Base-by-base conservation (phyloP, 2,329 filamentous ascomycete genomes). In the Chaetomium sp. region DNA sequence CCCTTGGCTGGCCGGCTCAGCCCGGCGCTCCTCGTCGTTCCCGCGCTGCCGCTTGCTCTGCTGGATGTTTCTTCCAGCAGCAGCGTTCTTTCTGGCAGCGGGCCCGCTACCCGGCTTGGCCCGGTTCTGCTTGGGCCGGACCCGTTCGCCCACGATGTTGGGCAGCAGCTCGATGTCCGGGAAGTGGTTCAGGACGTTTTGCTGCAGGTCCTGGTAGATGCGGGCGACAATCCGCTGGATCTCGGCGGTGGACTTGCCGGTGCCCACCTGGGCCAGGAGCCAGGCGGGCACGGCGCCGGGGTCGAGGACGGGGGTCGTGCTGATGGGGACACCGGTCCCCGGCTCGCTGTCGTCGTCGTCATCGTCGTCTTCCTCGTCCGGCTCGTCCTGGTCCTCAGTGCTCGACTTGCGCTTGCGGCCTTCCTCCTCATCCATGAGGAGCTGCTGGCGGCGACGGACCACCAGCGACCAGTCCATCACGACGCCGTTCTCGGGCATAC, bases 381-480 rank as follows among this genome's bases (percentile, higher is more conserved):
- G 13, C 8, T 31, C 58, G 27, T 50, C 51, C 8, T 12, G 13
- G 9, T 13, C 16, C 13, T 35, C 9, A n/a, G 12, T 12, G 31
- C 23, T 31, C 16, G 19, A 5, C 50, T 63, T 54, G 33, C 56
- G 35, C 56, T 59, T 42, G 8, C 33, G 47, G 13, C 23, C 12
- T 6, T 33, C 47, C 13, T 33, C 54, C 21, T 65, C 59, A 6
- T 65, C 56, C 6, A 62, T 31, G 4, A 87, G 82, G 69, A 83
- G 80, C 71, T 86, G 81, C 72, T 90, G 88, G 16, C 89, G 84
- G 76, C 88, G 89, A 53, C 88, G 82, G 56, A 88, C 80, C 6
- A 82, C 82, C 7, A 92, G 75, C 1, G 84, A 82, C 85, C 89
- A 92, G 69, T 81, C 79, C 27, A 79, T 75, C 4, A 90, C 81